Percentiles rank a stretch among this genome's conserved stretches.
Evolutionary conservation across 1,284 basidiomycete species (phyloP).

Genomic region (Tilletia setariae): DNA sequence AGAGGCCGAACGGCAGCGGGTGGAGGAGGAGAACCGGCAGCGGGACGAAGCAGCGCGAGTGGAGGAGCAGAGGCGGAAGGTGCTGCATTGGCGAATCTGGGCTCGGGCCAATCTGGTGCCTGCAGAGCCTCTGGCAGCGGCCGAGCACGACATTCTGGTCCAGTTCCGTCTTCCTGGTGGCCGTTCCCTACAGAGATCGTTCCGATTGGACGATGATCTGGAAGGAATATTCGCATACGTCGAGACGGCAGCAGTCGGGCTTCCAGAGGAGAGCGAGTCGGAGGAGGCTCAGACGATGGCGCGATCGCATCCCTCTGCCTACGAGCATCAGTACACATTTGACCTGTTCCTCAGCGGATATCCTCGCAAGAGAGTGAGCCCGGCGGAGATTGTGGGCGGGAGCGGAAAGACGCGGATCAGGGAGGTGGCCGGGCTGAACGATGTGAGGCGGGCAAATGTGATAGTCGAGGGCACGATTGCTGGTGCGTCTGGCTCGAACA

Average conservation of each 20-base stretch:
- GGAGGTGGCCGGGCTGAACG: constrained; percentile 29
- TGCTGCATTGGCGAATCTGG: constrained; percentile 37
- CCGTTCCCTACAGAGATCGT: constrained; percentile 32
- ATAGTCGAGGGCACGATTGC: constrained; percentile 37
- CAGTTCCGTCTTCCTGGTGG: constrained; percentile 44
- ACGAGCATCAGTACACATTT: constrained; percentile 36
- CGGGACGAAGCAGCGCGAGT: constrained; percentile 31
- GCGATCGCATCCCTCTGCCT: constrained; percentile 20
- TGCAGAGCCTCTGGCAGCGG: constrained; percentile 24
- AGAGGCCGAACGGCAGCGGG: background rate
- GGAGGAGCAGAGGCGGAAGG: constrained; percentile 18
- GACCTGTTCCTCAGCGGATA: constrained; percentile 43
- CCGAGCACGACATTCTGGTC: constrained; percentile 23
- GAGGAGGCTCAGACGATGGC: background rate
- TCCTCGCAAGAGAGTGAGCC: constrained; percentile 30
- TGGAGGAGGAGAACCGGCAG: constrained; percentile 30
- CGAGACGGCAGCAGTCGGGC: constrained; percentile 23
- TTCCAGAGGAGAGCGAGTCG: background rate
- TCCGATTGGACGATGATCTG: constrained; percentile 27
- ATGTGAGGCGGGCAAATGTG: constrained; percentile 34
- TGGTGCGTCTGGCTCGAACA: constrained; percentile 16
- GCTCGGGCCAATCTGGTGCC: constrained; percentile 35
- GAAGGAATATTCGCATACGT: constrained; percentile 41
- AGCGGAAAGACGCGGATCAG: constrained; percentile 17
- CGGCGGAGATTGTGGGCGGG: constrained; percentile 14